Evolutionary conservation across 805 yeast genomes (phyloP), one percentile per base, ranked within the genome.

Genomic region (Lipomyces anomalus): DNA sequence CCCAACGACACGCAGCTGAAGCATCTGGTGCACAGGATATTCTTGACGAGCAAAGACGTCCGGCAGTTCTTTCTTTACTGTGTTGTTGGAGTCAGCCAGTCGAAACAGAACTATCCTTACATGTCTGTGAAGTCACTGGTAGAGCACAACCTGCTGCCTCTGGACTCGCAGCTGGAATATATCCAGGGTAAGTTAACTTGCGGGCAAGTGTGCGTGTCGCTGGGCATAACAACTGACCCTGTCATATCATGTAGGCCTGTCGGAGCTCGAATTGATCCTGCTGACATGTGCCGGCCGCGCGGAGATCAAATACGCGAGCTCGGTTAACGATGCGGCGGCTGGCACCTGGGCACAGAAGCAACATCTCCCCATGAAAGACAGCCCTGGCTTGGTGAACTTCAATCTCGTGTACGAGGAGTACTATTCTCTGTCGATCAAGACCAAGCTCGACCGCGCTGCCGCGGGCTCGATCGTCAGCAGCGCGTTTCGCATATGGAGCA

Each of bases 351-450:
- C n/a, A n/a, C n/a, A n/a, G n/a, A n/a, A n/a, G n/a, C 30, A 26
- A 13, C 9, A 9, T 13, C 11, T 26, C 11, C 11, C 30, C 30
- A 26, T 9, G 30, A 26, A 26, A 13, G 30, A 26, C 30, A 13
- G 30, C 30, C 30, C 30, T 13, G 78, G 70, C 11, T 70, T 71
- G n/a, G 73, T 85, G 17, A 89, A 86, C 61, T 80, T 88, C 64
- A 84, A 84, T 54, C 65, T 87, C 47, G 83, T 81, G 0, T 82
- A 80, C 61, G 80, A 79, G 26, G 97, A 90, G 61, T 90, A 86
- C 62, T 37, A 40, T 35, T 26, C 41, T 18, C 50, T 41, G 21
- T 47, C 48, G n/a, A 46, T 42, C n/a, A 33, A 34, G 38, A 26
- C 52, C 17, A 36, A 47, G 36, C 38, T 45, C n/a, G 51, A 47